Base-by-base conservation (phyloP, 352 stramenopile genomes). In the Phytophthora cryptogea region DNA sequence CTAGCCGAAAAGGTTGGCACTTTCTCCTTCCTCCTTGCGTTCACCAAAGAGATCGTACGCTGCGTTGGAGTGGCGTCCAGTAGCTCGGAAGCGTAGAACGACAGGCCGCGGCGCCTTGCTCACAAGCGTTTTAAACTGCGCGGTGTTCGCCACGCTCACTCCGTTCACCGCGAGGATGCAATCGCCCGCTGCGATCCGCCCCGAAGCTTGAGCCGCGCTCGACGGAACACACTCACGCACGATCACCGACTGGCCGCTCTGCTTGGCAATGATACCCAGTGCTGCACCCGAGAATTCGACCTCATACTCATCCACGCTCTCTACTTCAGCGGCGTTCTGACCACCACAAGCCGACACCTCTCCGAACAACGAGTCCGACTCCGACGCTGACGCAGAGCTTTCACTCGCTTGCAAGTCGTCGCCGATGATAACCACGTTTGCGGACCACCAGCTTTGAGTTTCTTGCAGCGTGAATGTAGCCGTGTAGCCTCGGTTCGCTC, bases 381-480 rank as follows among this genome's bases (percentile, higher is more conserved):
- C 59, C 23, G 23, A 43, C 11, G 42, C 23, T 47, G 48, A 45
- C 9, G 54, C 13, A 27, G 59, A 67, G 28, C 35, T 61, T 14
- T 74, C 68, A 35, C 57, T 74, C n/a, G 63, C 71, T 17, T 86
- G 76, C 35, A 95, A 65, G 53, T 95, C 86, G 33, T 95, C 86
- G 16, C 86, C 82, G 4, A 95, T 75, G 48, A 95, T 92, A 14
- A 89, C 70, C 20, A 92, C 79, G 54, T 93, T 79, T 9, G 76
- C 74, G n/a, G 86, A 65, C 86, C 84, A 95, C 86, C 86, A 95
- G 36, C 33, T 77, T 23, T 93, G 84, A 13, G 69, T 76, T 49
- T 95, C 84, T 65, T 95, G 86, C 33, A 90, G 72, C 33, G 85
- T 94, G 46, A 95, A 93, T 17, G 84, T 89, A 8, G 86, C 83